Evolutionary conservation across 1,139 yeast genomes (phyloP).

Genomic region (Maudiozyma humilis): DNA sequence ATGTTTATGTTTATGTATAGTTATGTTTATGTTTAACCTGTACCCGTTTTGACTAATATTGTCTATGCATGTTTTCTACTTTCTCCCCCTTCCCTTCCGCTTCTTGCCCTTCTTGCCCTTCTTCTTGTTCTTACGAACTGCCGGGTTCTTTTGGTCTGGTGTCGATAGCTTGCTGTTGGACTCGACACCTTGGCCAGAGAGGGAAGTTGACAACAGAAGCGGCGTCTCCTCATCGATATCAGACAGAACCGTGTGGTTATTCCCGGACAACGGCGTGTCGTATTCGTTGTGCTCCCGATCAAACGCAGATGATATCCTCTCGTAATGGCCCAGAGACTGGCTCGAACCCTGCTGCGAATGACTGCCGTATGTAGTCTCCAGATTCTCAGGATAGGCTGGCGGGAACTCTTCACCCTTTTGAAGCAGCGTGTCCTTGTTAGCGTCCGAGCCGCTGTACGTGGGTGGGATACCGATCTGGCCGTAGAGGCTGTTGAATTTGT

Average conservation of each 20-base stretch:
- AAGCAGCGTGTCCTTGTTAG: constrained; percentile 47
- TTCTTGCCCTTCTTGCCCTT: constrained; percentile 18
- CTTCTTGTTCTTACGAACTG: constrained; percentile 16
- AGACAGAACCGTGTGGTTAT: not conserved
- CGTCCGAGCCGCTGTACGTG: constrained; percentile 48
- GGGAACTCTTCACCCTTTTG: constrained; percentile 72
- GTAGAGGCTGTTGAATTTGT: constrained; percentile 77
- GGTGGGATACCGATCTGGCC: constrained; percentile 76
- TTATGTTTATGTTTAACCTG: not conserved
- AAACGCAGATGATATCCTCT: constrained; percentile 19
- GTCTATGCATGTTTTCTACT: not conserved
- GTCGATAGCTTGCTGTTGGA: not conserved
- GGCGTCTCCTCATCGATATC: constrained; percentile 3
- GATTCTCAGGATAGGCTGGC: constrained; percentile 42
- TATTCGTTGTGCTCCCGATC: constrained; percentile 12
- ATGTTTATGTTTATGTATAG: too few relatives aligned
- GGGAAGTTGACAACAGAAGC: not conserved
- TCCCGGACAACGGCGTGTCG: not conserved
- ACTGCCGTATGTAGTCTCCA: not conserved
- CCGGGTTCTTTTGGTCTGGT: not conserved
- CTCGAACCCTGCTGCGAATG: constrained; percentile 1
- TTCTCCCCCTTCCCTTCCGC: constrained; percentile 10
- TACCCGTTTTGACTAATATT: too few relatives aligned
- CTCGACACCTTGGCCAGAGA: not conserved
- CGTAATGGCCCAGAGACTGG: constrained; percentile 11